Evolutionary conservation across 2,329 filamentous ascomycete genomes (phyloP).

Genomic region (Colletotrichum navitas): DNA sequence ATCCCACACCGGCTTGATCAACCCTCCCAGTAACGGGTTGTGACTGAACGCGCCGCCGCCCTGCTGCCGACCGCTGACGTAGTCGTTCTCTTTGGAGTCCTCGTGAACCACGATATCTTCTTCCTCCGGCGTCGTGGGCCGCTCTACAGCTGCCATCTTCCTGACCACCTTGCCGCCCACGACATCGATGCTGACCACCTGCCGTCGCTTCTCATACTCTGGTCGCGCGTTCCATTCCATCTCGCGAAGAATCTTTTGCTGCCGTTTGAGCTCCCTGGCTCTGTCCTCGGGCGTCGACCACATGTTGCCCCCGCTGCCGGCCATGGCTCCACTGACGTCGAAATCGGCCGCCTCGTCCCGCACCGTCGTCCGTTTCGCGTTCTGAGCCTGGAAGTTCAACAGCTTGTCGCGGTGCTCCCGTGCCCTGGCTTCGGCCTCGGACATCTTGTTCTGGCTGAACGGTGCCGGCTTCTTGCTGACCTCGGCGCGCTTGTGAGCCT

Average conservation of each 20-base stretch:
- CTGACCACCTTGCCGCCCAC: slow-evolving; percentile 81
- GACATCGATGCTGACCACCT: slow-evolving; percentile 88
- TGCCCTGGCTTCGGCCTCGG: slow-evolving; percentile 75
- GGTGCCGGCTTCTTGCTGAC: slow-evolving; percentile 71
- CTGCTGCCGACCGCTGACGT: slow-evolving; percentile 26
- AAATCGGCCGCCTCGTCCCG: slow-evolving; percentile 84
- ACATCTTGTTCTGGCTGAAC: slow-evolving; percentile 65
- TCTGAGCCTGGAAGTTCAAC: slow-evolving; percentile 86
- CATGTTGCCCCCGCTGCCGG: slow-evolving; percentile 69
- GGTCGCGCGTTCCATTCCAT: slow-evolving; percentile 88
- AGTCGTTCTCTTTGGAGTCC: slow-evolving; percentile 48
- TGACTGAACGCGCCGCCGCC: slow-evolving; percentile 71
- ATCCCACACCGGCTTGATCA: slow-evolving; percentile 75
- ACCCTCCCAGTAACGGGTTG: slow-evolving; percentile 74
- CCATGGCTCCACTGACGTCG: slow-evolving; percentile 62
- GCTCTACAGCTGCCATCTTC: slow-evolving; percentile 74
- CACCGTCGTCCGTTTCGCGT: slow-evolving; percentile 85
- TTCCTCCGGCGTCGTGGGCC: slow-evolving; percentile 65
- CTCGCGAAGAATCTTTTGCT: slow-evolving; percentile 86
- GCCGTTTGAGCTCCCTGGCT: slow-evolving; percentile 84
- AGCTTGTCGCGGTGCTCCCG: slow-evolving; percentile 85
- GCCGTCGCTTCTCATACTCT: slow-evolving; percentile 88
- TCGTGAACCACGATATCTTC: slow-evolving; percentile 43
- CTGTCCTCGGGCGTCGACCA: slow-evolving; percentile 89
- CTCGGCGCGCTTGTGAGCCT: slow-evolving; percentile 74